These are phyloP conservation scores for Xylaria sp. DNA, from an alignment of 2,329 filamentous ascomycete genomes.

Conservation along the genomic window DNA sequence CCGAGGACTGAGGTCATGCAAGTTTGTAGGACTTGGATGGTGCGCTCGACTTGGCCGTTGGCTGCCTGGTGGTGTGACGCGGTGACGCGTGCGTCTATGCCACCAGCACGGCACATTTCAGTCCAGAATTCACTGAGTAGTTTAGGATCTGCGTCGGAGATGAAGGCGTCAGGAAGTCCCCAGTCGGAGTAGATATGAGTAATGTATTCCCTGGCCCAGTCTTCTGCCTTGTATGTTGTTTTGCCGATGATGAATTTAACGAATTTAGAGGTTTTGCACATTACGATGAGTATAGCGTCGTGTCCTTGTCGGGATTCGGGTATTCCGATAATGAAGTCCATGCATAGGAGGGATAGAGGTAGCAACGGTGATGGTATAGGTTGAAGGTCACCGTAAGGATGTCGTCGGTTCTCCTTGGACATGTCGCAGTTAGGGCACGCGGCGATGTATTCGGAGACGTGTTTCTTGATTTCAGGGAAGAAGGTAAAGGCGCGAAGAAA, in stretches of 20 bases:
- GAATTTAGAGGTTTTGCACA: background rate
- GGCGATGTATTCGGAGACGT: background rate
- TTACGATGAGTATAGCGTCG: background rate
- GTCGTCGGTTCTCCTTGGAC: background rate
- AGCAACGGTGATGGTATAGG: background rate
- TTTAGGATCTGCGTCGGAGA: background rate
- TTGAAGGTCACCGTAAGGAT: background rate
- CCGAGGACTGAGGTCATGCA: background rate
- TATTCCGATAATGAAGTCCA: background rate
- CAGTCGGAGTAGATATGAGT: background rate
- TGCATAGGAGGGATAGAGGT: background rate
- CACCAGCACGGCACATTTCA: background rate
- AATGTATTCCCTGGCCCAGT: background rate
- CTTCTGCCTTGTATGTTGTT: background rate
- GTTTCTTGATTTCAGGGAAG: background rate
- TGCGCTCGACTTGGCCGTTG: background rate
- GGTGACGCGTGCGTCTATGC: background rate
- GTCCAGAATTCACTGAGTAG: background rate
- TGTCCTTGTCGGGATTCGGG: background rate
- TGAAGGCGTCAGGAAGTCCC: background rate
- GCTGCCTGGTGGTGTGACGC: background rate
- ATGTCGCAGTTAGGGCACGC: background rate
- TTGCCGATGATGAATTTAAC: background rate
- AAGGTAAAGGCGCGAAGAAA: background rate
- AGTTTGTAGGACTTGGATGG: background rate